phyloP scores from a whole-genome alignment of 306 rosid genomes.

The Sindora glabra region DNA sequence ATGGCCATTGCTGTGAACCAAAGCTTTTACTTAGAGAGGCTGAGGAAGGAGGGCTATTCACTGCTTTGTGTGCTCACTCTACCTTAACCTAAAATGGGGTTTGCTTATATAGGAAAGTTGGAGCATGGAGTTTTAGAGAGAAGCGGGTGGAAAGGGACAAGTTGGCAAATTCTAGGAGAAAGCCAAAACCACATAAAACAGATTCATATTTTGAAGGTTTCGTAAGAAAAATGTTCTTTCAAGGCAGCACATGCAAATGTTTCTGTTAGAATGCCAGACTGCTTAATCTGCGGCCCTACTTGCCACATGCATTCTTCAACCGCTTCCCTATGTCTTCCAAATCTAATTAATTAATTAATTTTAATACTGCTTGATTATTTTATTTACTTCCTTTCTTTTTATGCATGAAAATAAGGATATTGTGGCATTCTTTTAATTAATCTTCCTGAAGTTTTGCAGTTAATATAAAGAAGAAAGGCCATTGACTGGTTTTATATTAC shows the following conservation, averaged over 20 bases:
- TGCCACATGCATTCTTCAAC: slow-evolving; percentile 69
- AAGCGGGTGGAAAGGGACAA: slow-evolving; percentile 51
- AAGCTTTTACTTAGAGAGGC: slow-evolving; percentile 1
- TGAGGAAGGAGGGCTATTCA: background rate
- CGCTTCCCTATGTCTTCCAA: slow-evolving; percentile 5
- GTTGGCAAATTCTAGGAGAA: slow-evolving; percentile 15
- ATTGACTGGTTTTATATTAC: slow-evolving; percentile 28
- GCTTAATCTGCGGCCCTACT: slow-evolving; percentile 66
- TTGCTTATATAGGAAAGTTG: slow-evolving; percentile 48
- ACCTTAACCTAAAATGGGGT: slow-evolving; percentile 23
- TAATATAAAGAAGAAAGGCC: too few relatives aligned
- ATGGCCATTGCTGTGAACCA: slow-evolving; percentile 67
- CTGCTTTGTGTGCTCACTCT: slow-evolving; percentile 18
- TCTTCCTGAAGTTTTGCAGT: slow-evolving; percentile 39
- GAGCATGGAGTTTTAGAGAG: slow-evolving; percentile 1
- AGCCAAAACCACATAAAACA: slow-evolving; percentile 30
- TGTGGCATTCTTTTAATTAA: too few relatives aligned
- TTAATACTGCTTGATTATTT: too few relatives aligned
- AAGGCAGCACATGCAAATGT: slow-evolving; percentile 82
- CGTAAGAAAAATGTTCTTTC: slow-evolving; percentile 26
- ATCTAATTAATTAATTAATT: too few relatives aligned
- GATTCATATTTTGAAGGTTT: slow-evolving; percentile 34
- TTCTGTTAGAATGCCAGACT: slow-evolving; percentile 67
- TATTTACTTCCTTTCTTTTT: slow-evolving; percentile 8
- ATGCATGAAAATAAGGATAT: slow-evolving; percentile 18